phyloP scores from a whole-genome alignment of 2,329 filamentous ascomycete genomes.

The Daldinia eschscholtzii region DNA sequence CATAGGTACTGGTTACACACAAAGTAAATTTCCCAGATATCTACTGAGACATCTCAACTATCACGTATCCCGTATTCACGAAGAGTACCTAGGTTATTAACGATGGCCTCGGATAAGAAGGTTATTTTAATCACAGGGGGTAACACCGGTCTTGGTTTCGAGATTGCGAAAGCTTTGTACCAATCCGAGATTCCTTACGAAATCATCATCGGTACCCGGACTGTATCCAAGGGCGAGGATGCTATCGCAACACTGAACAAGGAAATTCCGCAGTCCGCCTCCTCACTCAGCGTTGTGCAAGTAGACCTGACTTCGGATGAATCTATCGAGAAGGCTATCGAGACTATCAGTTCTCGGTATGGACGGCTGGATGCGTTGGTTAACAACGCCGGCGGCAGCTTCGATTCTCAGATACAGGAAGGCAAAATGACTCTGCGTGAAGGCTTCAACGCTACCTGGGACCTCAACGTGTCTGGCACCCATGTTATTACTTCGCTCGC shows the following conservation, averaged over 20 bases:
- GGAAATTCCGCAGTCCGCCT: constrained; percentile 57
- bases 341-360: constrained; percentile 57
- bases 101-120: constrained; percentile 40
- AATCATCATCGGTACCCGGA: constrained; percentile 68
- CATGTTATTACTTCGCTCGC: constrained; percentile 57
- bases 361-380: constrained; percentile 65
- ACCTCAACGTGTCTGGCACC: constrained; percentile 64
- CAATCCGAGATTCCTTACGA: constrained; percentile 62
- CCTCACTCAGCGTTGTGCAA: constrained; percentile 61
- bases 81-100: constrained; percentile 1
- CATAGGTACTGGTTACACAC: neutral
- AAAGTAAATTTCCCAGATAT: neutral
- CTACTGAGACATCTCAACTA: neutral
- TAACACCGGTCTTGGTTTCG: constrained; percentile 71
- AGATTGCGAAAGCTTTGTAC: constrained; percentile 67
- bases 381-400: constrained; percentile 68
- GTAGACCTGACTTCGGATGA: constrained; percentile 67
- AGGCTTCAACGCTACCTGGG: constrained; percentile 60
- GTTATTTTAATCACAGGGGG: constrained; percentile 38
- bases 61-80: neutral
- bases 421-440: constrained; percentile 54
- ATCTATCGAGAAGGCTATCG: constrained; percentile 62
- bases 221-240: constrained; percentile 62
- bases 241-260: constrained; percentile 59
- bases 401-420: constrained; percentile 55